Percentiles rank a stretch among this genome's conserved stretches.
Conservation (phyloP, 1,139 yeast genomes). For the Geotrichum australiense region DNA sequence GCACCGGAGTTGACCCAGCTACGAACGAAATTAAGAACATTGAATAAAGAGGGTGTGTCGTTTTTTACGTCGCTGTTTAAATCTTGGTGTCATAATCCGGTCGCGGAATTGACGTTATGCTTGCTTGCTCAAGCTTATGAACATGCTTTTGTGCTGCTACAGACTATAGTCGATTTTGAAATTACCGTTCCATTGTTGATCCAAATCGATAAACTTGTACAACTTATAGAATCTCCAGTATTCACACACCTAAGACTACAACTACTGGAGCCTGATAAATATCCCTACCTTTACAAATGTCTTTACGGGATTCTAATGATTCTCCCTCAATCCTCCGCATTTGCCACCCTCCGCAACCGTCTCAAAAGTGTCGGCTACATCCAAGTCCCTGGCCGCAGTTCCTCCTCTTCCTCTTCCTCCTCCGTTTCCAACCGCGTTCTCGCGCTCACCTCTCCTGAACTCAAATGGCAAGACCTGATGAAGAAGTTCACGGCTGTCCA, state of each 20-base stretch:
- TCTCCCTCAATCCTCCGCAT: slow-evolving; percentile 93
- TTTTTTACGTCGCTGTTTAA: slow-evolving; percentile 73
- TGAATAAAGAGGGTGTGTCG: slow-evolving; percentile 56
- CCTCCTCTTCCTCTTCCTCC: neutral
- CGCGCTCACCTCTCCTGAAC: slow-evolving; percentile 20
- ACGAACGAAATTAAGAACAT: slow-evolving; percentile 57
- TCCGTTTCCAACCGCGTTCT: slow-evolving; percentile 14
- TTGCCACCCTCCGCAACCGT: slow-evolving; percentile 69
- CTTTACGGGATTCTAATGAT: slow-evolving; percentile 91
- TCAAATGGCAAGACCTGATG: slow-evolving; percentile 49
- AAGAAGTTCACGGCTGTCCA: slow-evolving; percentile 58
- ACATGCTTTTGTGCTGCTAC: slow-evolving; percentile 73
- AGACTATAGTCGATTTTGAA: slow-evolving; percentile 68
- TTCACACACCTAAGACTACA: slow-evolving; percentile 84
- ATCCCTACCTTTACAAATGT: slow-evolving; percentile 79
- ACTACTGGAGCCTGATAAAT: slow-evolving; percentile 74
- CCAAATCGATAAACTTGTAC: slow-evolving; percentile 75
- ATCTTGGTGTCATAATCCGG: slow-evolving; percentile 90
- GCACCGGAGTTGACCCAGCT: slow-evolving; percentile 72
- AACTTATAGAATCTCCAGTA: slow-evolving; percentile 78
- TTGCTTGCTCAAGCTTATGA: slow-evolving; percentile 85
- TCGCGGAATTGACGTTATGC: slow-evolving; percentile 82
- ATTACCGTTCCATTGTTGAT: slow-evolving; percentile 63
- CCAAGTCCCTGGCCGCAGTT: slow-evolving; percentile 25
- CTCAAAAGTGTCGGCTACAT: slow-evolving; percentile 47